Percentiles rank a stretch among this genome's conserved stretches.
phyloP scores from a whole-genome alignment of 495 filamentous ascomycete genomes.

The Talaromyces liani region DNA sequence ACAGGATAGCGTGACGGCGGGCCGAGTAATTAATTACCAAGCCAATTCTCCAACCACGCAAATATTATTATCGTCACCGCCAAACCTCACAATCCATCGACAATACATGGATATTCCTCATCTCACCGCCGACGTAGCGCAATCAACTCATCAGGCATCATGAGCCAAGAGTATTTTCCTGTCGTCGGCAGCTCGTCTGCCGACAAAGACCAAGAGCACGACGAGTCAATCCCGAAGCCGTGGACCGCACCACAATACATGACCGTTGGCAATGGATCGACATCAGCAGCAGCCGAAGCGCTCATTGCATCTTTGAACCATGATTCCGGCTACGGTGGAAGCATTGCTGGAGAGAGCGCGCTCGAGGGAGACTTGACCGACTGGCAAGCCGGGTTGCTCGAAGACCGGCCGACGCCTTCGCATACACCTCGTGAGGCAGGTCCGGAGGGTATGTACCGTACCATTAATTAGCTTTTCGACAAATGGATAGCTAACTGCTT shows the following conservation, averaged over 20 bases:
- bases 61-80: neutral
- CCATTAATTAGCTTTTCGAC: neutral
- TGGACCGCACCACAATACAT: slow-evolving; percentile 59
- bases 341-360: slow-evolving; percentile 46
- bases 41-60: neutral
- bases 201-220: slow-evolving; percentile 23
- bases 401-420: slow-evolving; percentile 57
- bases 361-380: slow-evolving; percentile 37
- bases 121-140: neutral
- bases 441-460: slow-evolving; percentile 29
- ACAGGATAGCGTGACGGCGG: neutral
- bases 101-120: neutral
- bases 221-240: slow-evolving; percentile 26
- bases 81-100: neutral
- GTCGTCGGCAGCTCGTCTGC: slow-evolving; percentile 34
- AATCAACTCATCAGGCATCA: slow-evolving; percentile 19
- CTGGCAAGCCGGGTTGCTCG: slow-evolving; percentile 56
- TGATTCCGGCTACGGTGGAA: slow-evolving; percentile 90
- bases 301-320: slow-evolving; percentile 65
- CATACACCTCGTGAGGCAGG: slow-evolving; percentile 41
- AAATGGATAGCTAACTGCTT: neutral
- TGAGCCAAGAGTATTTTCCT: slow-evolving; percentile 68
- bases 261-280: slow-evolving; percentile 79
- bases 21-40: neutral
- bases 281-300: slow-evolving; percentile 64